These are phyloP conservation scores for Solanum megistacrolobum DNA, from an alignment of 257 asterid genomes.

Conservation along the genomic window DNA sequence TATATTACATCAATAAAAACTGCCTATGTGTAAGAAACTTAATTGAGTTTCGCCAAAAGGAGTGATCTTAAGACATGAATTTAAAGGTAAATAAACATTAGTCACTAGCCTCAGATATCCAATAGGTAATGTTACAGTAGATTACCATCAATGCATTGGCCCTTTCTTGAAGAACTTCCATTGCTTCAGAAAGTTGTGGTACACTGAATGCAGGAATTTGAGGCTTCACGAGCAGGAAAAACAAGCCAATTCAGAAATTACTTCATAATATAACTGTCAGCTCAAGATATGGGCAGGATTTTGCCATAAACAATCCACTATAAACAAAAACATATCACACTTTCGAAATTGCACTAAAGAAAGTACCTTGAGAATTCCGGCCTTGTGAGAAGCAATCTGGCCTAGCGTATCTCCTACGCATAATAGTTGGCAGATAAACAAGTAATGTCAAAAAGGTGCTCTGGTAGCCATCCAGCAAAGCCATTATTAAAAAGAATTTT, in stretches of 20 bases:
- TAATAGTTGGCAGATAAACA: slow-evolving; percentile 1
- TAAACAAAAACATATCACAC: not conserved
- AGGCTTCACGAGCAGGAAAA: slow-evolving; percentile 61
- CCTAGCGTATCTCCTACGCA: slow-evolving; percentile 43
- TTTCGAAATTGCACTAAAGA: slow-evolving; percentile 8
- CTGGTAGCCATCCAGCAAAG: not conserved
- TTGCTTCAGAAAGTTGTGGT: slow-evolving; percentile 75
- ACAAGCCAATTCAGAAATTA: slow-evolving; percentile 40
- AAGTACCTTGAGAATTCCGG: slow-evolving; percentile 80
- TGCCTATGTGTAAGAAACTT: not conserved
- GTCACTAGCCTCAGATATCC: not conserved
- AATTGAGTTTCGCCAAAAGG: not conserved
- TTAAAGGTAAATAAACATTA: not conserved
- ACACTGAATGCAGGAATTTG: slow-evolving; percentile 79
- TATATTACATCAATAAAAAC: not conserved
- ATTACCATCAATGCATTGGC: slow-evolving; percentile 54
- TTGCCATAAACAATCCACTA: slow-evolving; percentile 11
- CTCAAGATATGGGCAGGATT: slow-evolving; percentile 13
- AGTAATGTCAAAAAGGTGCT: not conserved
- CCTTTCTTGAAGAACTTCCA: slow-evolving; percentile 58
- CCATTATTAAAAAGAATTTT: not conserved
- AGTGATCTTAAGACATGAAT: not conserved
- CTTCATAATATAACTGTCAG: slow-evolving; percentile 28
- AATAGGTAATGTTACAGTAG: not conserved
- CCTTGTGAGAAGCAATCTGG: slow-evolving; percentile 86